Evolutionary conservation across 2,329 filamentous ascomycete species (phyloP), one percentile per base, ranked within the genome.

Genomic region (Xylaria sp.): DNA sequence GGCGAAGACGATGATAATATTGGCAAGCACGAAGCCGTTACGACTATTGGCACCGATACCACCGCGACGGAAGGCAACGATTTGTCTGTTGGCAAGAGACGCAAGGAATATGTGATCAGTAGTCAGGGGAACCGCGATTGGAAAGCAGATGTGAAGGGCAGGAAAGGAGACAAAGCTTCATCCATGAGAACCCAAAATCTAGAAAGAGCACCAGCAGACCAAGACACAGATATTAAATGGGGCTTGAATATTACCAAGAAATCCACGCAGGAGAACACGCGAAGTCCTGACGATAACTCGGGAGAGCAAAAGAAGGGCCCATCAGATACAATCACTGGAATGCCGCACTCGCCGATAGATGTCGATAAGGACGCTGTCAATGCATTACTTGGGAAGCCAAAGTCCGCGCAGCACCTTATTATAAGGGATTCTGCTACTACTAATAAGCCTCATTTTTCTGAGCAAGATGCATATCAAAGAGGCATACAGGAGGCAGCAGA

Each of bases 401-500:
- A 75, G 76, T 79, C 67, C 81, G 83, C 48, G 68, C 77, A 56
- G 74, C 80, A 88, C 66, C 81, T 88, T 13, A 79, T 90, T 17
- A 90, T 92, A 66, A 77, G 83, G 33, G 73, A 78, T 38, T 74
- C 65, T 33, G 59, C 71, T 51, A 58, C 33, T 53, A 67, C 31
- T 6, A 69, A 31, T 26, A 73, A 68, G 44, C 54, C 71, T 5
- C 77, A 78, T 4, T 76, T 85, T 15, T 85, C 85, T n/a, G 90
- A 92, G 72, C 83, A 87, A 71, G 90, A 92, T 67, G 89, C 89
- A 2, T 94, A 93, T 75, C 84, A 85, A 38, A 86, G 88, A 31
- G 93, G 95, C 77, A 87, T 94, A 36, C 84, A 87, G 13, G 83
- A 87, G 31, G 91, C 93, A 0, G 94, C 93, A 0, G 92, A 93